Percentiles rank a stretch among this genome's conserved stretches.
Conservation (phyloP, 2,329 filamentous ascomycete species). For the Xylaria sp. region DNA sequence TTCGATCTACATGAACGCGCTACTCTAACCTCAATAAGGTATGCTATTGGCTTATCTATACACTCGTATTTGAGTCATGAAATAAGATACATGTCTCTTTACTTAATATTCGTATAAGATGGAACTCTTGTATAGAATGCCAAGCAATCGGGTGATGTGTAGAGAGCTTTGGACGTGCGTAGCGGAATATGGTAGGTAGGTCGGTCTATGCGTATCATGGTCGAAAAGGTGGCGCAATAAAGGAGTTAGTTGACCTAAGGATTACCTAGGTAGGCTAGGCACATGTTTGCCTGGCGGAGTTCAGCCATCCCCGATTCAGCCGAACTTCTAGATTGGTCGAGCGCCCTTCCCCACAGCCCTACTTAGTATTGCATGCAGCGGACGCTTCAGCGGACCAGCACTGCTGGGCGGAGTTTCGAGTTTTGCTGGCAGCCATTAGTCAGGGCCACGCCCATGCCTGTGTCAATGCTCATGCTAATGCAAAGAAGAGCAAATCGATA, state of each 20-base stretch:
- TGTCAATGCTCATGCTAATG: not conserved
- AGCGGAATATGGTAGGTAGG: not conserved
- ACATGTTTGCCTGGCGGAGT: slow-evolving; percentile 12
- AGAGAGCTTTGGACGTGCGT: not conserved
- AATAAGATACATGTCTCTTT: too few species aligned
- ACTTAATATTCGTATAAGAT: not conserved
- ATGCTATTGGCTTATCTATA: too few species aligned
- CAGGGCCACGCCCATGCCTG: not conserved
- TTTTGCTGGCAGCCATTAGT: too few species aligned
- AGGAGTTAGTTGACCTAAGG: too few species aligned
- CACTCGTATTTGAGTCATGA: too few species aligned
- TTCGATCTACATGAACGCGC: too few species aligned
- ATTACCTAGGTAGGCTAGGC: too few species aligned
- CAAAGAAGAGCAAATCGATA: not conserved
- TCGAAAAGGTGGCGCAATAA: too few species aligned
- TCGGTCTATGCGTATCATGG: not conserved
- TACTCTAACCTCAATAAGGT: too few species aligned
- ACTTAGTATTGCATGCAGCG: not conserved
- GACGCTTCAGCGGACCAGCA: not conserved
- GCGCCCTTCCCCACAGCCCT: slow-evolving; percentile 8
- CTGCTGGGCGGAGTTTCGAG: slow-evolving; percentile 3
- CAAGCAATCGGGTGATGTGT: not conserved
- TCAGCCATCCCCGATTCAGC: slow-evolving; percentile 10
- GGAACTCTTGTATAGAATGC: not conserved
- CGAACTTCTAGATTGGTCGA: slow-evolving; percentile 7